Base-by-base conservation (phyloP, 495 filamentous ascomycete genomes). In the Stereocaulon alpinum region DNA sequence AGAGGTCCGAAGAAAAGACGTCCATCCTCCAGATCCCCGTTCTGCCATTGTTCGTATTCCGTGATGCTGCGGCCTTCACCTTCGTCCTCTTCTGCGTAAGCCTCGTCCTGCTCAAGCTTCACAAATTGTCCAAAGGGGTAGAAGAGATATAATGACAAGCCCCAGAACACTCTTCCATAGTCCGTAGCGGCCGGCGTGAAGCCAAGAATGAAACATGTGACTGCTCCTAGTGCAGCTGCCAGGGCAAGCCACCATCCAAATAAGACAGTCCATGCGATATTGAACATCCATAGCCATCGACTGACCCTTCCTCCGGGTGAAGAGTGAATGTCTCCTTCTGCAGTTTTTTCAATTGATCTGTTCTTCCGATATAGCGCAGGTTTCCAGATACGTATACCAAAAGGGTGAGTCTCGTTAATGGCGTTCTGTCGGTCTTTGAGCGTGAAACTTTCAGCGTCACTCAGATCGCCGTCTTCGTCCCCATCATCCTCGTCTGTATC, bases 41-140 rank as follows among this genome's bases (percentile, higher is more conserved):
- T 95, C 69, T 99, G 93, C 93, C 93, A 99, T 70, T 95, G 91
- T 70, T 97, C 93, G 71, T 99, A 99, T 72, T 99, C 93, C 68
- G 89, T 95, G 69, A 99, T 96, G 71, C 91, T 97, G 66, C 93
- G 82, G n/a, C 94, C 93, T 73, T 99, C 93, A n/a, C 91, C 94
- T 67, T 95, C 84, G 69, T 99, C 93, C 71, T 99, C 93, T 64
- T 97, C 89, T 24, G 89, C 80, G 69, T 99, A 99, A 37, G 86
- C 84, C 66, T 97, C 93, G 65, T 99, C 91, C 64, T 89, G 88
- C 65, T 94, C 85, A 29, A 99, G 79, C 52, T 89, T 86, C 57
- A 99, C 89, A 67, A 92, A 96, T 61, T 93, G 91, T 24, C 93
- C 93, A 68, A 99, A 99, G 3, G 93, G 93, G 67, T 96, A 99